Conservation (phyloP, 2,329 filamentous ascomycete species). For the Botrytis tulipae region DNA sequence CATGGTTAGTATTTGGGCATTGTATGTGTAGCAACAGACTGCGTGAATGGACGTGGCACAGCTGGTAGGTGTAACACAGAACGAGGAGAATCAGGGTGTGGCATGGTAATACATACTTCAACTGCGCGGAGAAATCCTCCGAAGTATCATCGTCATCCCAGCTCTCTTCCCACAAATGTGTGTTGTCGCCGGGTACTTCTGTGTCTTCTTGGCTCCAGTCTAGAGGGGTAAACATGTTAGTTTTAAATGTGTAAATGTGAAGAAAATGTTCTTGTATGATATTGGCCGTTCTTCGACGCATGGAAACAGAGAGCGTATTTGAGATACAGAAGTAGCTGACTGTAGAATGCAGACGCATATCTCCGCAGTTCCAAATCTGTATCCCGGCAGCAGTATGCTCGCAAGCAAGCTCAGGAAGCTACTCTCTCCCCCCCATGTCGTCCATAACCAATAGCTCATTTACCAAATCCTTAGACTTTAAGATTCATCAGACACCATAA, state of each 20-base stretch:
- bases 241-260: background rate
- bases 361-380: background rate
- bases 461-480: background rate
- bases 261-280: background rate
- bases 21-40: background rate
- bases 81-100: background rate
- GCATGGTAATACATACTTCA: conserved; percentile 64
- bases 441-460: background rate
- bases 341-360: background rate
- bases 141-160: conserved; percentile 98
- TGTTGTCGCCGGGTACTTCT: conserved; percentile 72
- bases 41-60: background rate
- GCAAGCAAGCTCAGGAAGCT: too few relatives aligned
- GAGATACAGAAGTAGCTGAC: background rate
- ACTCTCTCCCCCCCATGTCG: background rate
- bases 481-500: background rate
- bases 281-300: background rate
- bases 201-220: conserved; percentile 94
- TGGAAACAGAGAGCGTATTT: background rate
- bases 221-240: conserved; percentile 41
- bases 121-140: conserved; percentile 92
- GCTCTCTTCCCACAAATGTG: conserved; percentile 98
- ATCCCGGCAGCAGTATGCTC: too few relatives aligned
- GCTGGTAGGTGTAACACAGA: background rate
- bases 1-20: background rate